Evolutionary conservation across 148 eudicot species (phyloP), one percentile per base, ranked within the genome.

Genomic region (Suaeda aralocaspica): DNA sequence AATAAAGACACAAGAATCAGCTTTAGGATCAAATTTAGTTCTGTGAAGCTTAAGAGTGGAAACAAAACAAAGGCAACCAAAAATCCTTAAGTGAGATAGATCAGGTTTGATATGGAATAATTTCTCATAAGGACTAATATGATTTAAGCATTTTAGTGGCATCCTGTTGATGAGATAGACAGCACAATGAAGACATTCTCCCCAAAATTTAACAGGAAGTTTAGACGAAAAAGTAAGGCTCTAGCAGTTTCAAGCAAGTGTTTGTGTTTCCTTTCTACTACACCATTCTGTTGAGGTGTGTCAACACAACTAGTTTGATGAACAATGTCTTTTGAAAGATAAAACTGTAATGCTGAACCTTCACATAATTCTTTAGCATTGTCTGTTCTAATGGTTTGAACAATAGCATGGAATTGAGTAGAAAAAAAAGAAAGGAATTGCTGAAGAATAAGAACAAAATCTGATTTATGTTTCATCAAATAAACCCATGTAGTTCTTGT

Each of bases 201-300:
- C 69, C 53, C 56, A 66, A 48, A 3, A 66, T 8, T 6, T 28
- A 0, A 28, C 18, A 5, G 57, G 56, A 4, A 66, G 13, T 14
- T 66, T 45, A 7, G 56, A 5, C 45, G 34, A 25, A 65, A 65
- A 0, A 2, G 9, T 0, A 65, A 26, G 3, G 51, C 52, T 22
- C 53, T 21, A 2, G 53, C 52, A 9, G 34, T 26, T 14, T 65
- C 53, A 1, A 65, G 15, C n/a, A 65, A 13, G 16, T 69, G 73
- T 6, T 18, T 55, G 11, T 69, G 64, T 21, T 69, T 69, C 1
- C 73, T 9, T 16, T 70, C 73, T 0, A 70, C 64, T 6, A 56
- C 50, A 0, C 66, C 73, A 59, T 70, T 70, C 28, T 70, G 53
- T 59, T 70, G 56, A 0, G 73, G 73, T 0, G 73, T 56, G 11